Evolutionary conservation across 2,329 filamentous ascomycete species (phyloP).

Genomic region (Boeremia lycopersici): DNA sequence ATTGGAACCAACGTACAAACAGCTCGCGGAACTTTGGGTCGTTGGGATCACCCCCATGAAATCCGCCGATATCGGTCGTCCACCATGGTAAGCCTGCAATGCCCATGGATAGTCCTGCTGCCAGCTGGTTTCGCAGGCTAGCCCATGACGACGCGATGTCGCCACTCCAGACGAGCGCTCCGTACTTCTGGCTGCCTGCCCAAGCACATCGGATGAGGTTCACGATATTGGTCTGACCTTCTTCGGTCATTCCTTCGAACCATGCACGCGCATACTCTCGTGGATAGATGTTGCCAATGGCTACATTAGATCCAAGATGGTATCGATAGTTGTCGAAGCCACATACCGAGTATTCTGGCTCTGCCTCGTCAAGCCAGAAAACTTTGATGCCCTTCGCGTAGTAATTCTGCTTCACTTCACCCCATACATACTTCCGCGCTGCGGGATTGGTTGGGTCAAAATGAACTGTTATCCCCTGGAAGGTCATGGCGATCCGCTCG

Average conservation of each 20-base stretch:
- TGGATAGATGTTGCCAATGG: slow-evolving; percentile 67
- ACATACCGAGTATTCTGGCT: slow-evolving; percentile 69
- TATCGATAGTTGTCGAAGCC: slow-evolving; percentile 72
- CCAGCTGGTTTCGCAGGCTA: slow-evolving; percentile 64
- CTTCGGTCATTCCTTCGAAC: slow-evolving; percentile 62
- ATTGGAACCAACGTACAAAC: slow-evolving; percentile 72
- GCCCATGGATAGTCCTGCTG: slow-evolving; percentile 70
- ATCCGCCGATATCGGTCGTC: slow-evolving; percentile 74
- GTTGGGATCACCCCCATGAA: slow-evolving; percentile 67
- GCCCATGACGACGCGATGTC: slow-evolving; percentile 70
- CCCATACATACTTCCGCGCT: slow-evolving; percentile 65
- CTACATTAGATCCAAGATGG: slow-evolving; percentile 59
- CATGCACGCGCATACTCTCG: slow-evolving; percentile 64
- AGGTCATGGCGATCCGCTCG: slow-evolving; percentile 63
- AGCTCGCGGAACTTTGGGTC: slow-evolving; percentile 65
- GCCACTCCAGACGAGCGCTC: slow-evolving; percentile 69
- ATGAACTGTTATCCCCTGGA: slow-evolving; percentile 63
- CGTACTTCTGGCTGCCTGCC: slow-evolving; percentile 67
- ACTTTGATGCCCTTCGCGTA: slow-evolving; percentile 65
- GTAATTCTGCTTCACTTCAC: slow-evolving; percentile 65
- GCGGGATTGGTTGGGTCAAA: slow-evolving; percentile 69
- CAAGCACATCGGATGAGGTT: slow-evolving; percentile 65
- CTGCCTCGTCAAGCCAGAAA: slow-evolving; percentile 74
- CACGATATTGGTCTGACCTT: slow-evolving; percentile 63
- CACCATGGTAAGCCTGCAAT: slow-evolving; percentile 69